Percentiles rank a stretch among this genome's conserved stretches.
phyloP scores from a whole-genome alignment of 2,329 filamentous ascomycete species.

The Mycogone perniciosa region DNA sequence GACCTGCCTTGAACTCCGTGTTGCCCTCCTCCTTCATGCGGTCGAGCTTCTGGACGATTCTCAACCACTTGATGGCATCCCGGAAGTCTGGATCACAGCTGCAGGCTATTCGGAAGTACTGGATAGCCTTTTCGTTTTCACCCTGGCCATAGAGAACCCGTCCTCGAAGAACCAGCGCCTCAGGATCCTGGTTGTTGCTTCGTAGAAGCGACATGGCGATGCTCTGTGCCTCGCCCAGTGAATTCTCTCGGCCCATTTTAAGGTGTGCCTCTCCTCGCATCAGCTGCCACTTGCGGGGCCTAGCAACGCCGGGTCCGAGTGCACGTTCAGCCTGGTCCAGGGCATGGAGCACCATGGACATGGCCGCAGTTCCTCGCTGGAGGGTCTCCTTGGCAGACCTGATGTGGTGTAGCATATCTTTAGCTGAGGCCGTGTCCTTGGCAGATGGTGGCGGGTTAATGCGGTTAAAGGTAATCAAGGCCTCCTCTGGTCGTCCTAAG shows the following conservation, averaged over 20 bases:
- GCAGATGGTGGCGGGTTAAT: constrained; percentile 75
- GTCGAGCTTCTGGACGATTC: constrained; percentile 85
- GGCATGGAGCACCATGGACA: constrained; percentile 87
- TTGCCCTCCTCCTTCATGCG: constrained; percentile 94
- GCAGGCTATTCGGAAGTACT: constrained; percentile 84
- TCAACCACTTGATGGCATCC: constrained; percentile 80
- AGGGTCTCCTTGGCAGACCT: constrained; percentile 73
- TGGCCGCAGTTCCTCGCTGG: constrained; percentile 60
- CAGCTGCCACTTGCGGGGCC: constrained; percentile 88
- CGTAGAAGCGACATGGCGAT: constrained; percentile 83
- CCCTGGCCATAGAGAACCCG: constrained; percentile 84
- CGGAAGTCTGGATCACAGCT: constrained; percentile 88
- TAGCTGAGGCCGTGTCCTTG: constrained; percentile 78
- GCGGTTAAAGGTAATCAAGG: constrained; percentile 71
- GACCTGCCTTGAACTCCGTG: constrained; percentile 75
- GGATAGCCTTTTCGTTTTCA: constrained; percentile 90
- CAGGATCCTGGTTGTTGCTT: constrained; percentile 83
- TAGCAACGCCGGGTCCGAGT: constrained; percentile 66
- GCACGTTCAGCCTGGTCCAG: constrained; percentile 83
- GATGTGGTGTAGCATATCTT: constrained; percentile 79
- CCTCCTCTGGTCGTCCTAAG: constrained; percentile 80
- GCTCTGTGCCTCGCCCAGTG: constrained; percentile 85
- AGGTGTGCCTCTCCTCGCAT: constrained; percentile 88
- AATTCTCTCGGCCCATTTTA: constrained; percentile 85
- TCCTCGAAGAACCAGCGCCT: constrained; percentile 84